Evolutionary conservation across 257 asterid species (phyloP).

Genomic region (Solanum pennellii): DNA sequence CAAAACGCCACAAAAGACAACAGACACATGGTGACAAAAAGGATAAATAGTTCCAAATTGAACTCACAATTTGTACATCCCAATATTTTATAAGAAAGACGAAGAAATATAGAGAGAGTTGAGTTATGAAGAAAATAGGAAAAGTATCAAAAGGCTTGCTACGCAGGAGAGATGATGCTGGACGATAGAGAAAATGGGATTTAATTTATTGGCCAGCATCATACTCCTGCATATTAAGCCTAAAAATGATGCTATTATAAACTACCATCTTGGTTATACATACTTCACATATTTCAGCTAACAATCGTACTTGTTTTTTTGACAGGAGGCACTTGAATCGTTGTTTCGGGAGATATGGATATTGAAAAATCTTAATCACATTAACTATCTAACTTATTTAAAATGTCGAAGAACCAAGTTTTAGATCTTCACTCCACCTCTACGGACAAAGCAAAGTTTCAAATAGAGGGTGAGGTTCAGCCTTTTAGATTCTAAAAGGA

Average conservation of each 20-base stretch:
- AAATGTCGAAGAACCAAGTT: neutral
- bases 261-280: neutral
- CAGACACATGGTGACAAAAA: neutral
- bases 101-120: neutral
- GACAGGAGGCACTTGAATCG: neutral
- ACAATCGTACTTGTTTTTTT: neutral
- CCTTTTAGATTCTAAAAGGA: neutral
- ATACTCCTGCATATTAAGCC: slow-evolving; percentile 2
- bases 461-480: neutral
- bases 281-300: neutral
- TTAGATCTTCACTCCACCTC: neutral
- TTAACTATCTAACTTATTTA: neutral
- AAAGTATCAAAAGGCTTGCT: neutral
- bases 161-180: slow-evolving; percentile 1
- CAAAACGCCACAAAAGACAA: neutral
- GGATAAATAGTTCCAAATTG: neutral
- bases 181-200: neutral
- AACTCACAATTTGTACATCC: neutral
- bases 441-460: neutral
- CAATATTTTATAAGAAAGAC: neutral
- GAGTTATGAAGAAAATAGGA: neutral
- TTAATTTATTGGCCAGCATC: neutral
- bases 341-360: neutral
- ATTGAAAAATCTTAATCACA: neutral
- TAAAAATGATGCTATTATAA: neutral